Conservation (phyloP, 2,329 filamentous ascomycete genomes). For the Stenocarpella maydis region DNA sequence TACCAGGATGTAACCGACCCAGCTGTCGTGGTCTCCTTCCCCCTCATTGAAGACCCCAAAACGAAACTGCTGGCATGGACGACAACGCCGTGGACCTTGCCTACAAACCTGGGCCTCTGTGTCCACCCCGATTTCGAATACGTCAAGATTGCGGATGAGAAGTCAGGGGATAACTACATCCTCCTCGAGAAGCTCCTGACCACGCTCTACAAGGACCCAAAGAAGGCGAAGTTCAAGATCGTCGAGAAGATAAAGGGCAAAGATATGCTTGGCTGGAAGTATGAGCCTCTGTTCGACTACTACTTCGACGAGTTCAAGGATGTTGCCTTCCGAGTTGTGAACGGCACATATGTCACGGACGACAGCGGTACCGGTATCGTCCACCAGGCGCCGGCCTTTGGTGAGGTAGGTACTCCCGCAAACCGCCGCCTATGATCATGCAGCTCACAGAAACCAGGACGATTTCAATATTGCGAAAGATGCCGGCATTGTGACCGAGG, state of each 20-base stretch:
- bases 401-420: conserved; percentile 61
- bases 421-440: conserved; percentile 53
- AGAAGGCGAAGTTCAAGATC: conserved; percentile 92
- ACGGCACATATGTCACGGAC: conserved; percentile 85
- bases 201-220: conserved; percentile 91
- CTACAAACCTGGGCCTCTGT: conserved; percentile 77
- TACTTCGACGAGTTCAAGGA: conserved; percentile 91
- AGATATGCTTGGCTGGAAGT: conserved; percentile 88
- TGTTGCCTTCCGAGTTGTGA: conserved; percentile 80
- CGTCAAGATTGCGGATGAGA: conserved; percentile 84
- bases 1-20: conserved; percentile 94
- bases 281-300: conserved; percentile 88
- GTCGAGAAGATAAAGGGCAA: conserved; percentile 81
- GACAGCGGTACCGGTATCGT: conserved; percentile 94
- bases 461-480: conserved; percentile 88
- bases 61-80: conserved; percentile 87
- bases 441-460: conserved; percentile 54
- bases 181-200: conserved; percentile 82
- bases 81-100: conserved; percentile 82
- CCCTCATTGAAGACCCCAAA: conserved; percentile 78
- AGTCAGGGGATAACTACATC: conserved; percentile 83
- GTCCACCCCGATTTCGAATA: conserved; percentile 82
- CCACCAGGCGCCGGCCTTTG: conserved; percentile 91
- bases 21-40: conserved; percentile 87
- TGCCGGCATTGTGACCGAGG: conserved; percentile 78